Evolutionary conservation across 2,329 filamentous ascomycete genomes (phyloP), one percentile per base, ranked within the genome.

Genomic region (Zalaria sp.): DNA sequence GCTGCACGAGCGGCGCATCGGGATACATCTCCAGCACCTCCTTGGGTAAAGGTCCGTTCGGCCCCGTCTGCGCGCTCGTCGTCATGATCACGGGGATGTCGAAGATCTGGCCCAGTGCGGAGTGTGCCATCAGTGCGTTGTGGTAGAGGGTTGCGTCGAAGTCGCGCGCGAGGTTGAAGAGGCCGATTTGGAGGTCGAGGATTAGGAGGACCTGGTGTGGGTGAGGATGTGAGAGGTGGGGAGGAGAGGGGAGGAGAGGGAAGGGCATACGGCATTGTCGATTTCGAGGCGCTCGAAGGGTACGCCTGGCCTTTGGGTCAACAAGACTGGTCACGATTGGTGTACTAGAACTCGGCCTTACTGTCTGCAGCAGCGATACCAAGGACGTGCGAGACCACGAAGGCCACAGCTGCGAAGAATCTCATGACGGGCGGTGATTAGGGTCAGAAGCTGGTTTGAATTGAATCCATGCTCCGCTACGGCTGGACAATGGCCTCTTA

Each of bases 21-120:
- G 81, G 81, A 54, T 83, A 78, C 72, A 79, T 71, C 8, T 77
- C 68, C 4, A 73, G 56, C 47, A 87, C 81, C 52, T 84, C 81
- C 51, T 79, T 75, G 6, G 80, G 77, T 1, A 86, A 63, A 1
- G 72, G 75, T 1, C 82, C 81, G 55, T 86, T 87, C 38, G 81
- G 81, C 3, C 81, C 81, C 38, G 6, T 43, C 51, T 85, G 71
- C 3, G 79, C 77, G 5, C 80, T 85, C 4, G 77, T 81, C 6
- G 79, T 82, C 64, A 87, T 58, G 44, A 88, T 66, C 4, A 80
- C 74, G 4, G 83, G 81, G 3, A 84, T 56, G 52, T 78, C 61
- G 53, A 86, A 87, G 42, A 77, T 61, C 41, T 77, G 72, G 43
- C 74, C 81, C 2, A 85, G 56, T 4, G 72, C 72, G 11, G 80